Base-by-base conservation (phyloP, 2,329 filamentous ascomycete species). In the Kalaharituber pfeilii region DNA sequence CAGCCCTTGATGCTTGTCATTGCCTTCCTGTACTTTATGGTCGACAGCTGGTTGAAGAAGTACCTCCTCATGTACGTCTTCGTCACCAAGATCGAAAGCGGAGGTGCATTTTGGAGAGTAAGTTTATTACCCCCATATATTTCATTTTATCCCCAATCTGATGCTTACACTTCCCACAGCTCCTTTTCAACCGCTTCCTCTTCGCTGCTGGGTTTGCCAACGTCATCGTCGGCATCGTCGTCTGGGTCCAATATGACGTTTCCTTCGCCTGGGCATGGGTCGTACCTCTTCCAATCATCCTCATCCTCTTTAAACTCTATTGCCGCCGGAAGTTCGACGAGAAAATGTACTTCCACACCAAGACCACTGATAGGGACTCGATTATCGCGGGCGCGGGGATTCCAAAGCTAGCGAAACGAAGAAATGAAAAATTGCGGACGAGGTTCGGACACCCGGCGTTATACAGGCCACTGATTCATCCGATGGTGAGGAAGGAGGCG, bases 41-140 rank as follows among this genome's bases (percentile, higher is more conserved):
- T 98, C 51, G 91, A 98, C 67, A 81, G 81, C 3, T 86, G 82
- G 69, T 74, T 96, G 66, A 95, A 94, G 75, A 96, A 96, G 70
- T 98, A 98, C 65, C 73, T 95, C 47, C 71, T 96, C 36, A 76
- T 96, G 61, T 94, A 98, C 69, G 83, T 95, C 60, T 96, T 95
- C 65, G 78, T 94, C 60, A 98, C 91, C 49, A 98, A 96, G 72
- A 94, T 83, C 26, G 91, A 98, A 66, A 95, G 88, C 0, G 91
- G 88, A 7, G 91, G 91, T 51, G 78, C 84, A 66, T 94, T 86
- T 66, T 98, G 91, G 91, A 80, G 86, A 18, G 78, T 59, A 53
- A 26, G 50, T n/a, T 20, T 5, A 25, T 26, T 24, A 50, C 50
- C 33, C 26, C 2, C 25, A 15, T 20, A 22, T 20, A 30, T 36